Base-by-base conservation (phyloP, 345 rosid species). In the Adansonia digitata region DNA sequence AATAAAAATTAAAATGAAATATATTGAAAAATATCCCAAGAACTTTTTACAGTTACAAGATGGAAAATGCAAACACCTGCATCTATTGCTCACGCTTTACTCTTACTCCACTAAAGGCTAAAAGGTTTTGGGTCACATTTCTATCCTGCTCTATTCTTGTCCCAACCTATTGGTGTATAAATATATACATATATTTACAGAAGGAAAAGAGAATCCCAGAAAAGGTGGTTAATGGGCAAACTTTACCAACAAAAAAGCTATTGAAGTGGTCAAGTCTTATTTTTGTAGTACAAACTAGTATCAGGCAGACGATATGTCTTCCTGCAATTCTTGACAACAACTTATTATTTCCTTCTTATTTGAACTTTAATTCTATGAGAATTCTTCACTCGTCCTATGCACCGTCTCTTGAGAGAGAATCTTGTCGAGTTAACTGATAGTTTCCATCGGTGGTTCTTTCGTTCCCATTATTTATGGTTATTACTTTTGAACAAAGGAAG, bases 401-500 rank as follows among this genome's bases (percentile, higher is more conserved):
- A 77, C 61, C n/a, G n/a, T n/a, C 83, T 79, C 88, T 77, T 63
- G 91, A 27, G 74, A 85, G 55, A 11, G 95, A 88, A 84, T 91
- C 84, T 77, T 84, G 94, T 75, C 88, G 82, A 6, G 98, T 82
- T 77, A 91, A 79, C 81, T 78, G 86, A 80, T 95, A 88, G 73
- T 65, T 83, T 60, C 45, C 82, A 40, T 77, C 89, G 1, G 65
- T 26, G 0, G 74, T 79, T 8, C 74, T 67, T 77, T 77, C 84
- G 73, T 78, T 72, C 42, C 73, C 91, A 14, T 64, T 80, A 76
- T 74, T 78, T 77, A 74, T 75, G 42, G 70, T 63, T 8, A 67
- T 35, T 45, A 82, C 94, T 86, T 91, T 95, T 73, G 98, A 90
- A 80, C 97, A 91, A 37, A 93, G 97, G 88, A 95, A 92, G 90